Base-by-base conservation (phyloP, 2,329 filamentous ascomycete genomes). In the Diplodia sapinea region DNA sequence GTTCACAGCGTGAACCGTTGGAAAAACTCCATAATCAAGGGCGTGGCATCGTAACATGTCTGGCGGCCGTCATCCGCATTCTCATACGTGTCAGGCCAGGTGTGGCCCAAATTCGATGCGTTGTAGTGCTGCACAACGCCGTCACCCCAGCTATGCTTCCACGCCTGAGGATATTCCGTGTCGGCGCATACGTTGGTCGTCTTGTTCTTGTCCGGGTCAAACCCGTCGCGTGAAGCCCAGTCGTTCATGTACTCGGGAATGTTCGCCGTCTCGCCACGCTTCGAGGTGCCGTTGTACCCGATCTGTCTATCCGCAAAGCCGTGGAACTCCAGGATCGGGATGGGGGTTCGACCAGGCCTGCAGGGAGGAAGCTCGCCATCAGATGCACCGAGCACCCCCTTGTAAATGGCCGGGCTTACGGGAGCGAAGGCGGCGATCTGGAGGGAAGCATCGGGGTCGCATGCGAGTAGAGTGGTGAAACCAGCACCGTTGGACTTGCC, bases 401-500 rank as follows among this genome's bases (percentile, higher is more conserved):
- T 73, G 70, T 86, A 85, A 55, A 79, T 81, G 4, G 82, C 84
- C 6, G 81, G 83, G 1, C 82, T 80, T 8, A 82, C 81, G 8
- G 81, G 77, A 0, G 82, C 83, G 70, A 86, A 86, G 1, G 83
- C 84, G 7, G 84, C 83, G 63, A 86, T 82, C 5, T 75, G 75
- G 4, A 72, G 72, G 4, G 80, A 81, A 3, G 79, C 76, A 9
- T 74, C 74, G 2, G 79, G 71, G 38, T 82, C 77, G 73, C 83
- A 86, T 3, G 84, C 83, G 5, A 85, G 78, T 1, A 80, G 71
- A 3, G 81, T 81, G 29, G 83, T 81, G 52, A 84, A 83, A 12
- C 81, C 85, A 1, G 83, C 86, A 6, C 85, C 86, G 57, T 87
- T 86, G 70, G 80, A 86, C 71, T 87, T 86, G 55, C 83, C 83